A percentile compares a stretch with the other conserved stretches of the same genome.
These are phyloP conservation scores for carrot (Daucus carota) DNA, from an alignment of 129 eudicot species.

Conservation along the genomic window DH1_v3.0 NC_030381.2:26487501-26488000, in stretches of 20 bases:
- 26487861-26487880: slow-evolving; percentile 67
- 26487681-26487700: neutral
- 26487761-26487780: slow-evolving; percentile 32
- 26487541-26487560: slow-evolving; percentile 52
- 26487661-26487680: neutral
- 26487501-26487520: slow-evolving; percentile 45
- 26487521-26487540: slow-evolving; percentile 34
- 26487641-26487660: neutral
- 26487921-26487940: neutral
- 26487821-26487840: slow-evolving; percentile 32
- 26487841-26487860: slow-evolving; percentile 39
- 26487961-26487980: neutral
- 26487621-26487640: neutral
- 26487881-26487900: neutral
- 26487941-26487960: neutral
- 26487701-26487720: slow-evolving; percentile 11
- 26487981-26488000: neutral
- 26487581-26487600: slow-evolving; percentile 62
- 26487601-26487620: slow-evolving; percentile 32
- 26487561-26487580: slow-evolving; percentile 72
- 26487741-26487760: slow-evolving; percentile 32
- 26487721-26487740: slow-evolving; percentile 33
- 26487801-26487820: slow-evolving; percentile 65
- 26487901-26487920: neutral
- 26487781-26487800: slow-evolving; percentile 80